phyloP scores from a whole-genome alignment of 139 green algal genomes.

The Zygnema cylindricum region DNA sequence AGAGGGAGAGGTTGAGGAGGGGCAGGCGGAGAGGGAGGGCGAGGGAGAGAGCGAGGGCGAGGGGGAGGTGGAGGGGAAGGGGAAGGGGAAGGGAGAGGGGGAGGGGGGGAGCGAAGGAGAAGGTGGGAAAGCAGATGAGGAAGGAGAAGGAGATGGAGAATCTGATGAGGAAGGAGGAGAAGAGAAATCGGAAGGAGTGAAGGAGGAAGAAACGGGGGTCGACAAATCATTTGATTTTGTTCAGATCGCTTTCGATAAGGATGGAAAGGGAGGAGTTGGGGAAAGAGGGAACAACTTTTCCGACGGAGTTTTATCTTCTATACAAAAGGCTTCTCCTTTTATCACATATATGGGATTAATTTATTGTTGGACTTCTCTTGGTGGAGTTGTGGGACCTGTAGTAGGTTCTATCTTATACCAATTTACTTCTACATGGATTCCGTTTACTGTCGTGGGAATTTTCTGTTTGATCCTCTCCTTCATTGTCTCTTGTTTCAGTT shows the following conservation, averaged over 20 bases:
- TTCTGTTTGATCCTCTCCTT: neutral
- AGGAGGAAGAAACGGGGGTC: too few relatives aligned
- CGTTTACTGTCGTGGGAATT: neutral
- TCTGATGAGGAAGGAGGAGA: too few relatives aligned
- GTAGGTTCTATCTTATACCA: neutral
- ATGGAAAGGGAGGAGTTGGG: too few relatives aligned
- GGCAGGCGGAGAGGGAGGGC: neutral
- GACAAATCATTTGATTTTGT: too few relatives aligned
- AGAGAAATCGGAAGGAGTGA: neutral
- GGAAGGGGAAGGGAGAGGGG: neutral
- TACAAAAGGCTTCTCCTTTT: neutral
- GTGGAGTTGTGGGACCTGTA: neutral
- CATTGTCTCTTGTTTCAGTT: neutral
- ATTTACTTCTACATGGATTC: neutral
- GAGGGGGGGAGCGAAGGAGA: neutral
- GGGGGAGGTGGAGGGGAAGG: neutral
- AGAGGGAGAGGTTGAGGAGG: neutral
- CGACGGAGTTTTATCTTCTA: too few relatives aligned
- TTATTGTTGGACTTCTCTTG: neutral
- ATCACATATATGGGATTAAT: neutral
- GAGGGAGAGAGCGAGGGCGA: neutral
- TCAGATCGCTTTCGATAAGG: too few relatives aligned
- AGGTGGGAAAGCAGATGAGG: too few relatives aligned
- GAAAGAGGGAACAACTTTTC: too few relatives aligned
- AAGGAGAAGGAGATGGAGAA: neutral